phyloP scores from a whole-genome alignment of 495 filamentous ascomycete genomes.

The Rostrohypoxylon terebratum region DNA sequence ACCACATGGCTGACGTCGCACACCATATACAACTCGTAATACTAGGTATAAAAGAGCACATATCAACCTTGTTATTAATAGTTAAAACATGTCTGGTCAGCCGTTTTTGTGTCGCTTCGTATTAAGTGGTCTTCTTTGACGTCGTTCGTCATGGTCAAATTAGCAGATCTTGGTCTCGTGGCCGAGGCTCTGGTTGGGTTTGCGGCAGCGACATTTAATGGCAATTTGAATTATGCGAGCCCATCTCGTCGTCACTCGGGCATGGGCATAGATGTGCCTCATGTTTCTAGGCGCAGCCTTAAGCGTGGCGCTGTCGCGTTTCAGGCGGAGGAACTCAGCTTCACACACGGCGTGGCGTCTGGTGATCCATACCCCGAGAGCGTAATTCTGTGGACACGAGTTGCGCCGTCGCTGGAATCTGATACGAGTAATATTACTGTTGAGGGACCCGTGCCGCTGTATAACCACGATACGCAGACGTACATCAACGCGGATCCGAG shows the following conservation, averaged over 20 bases:
- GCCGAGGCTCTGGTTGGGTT: conserved; percentile 11
- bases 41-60: conserved; percentile 30
- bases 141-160: conserved; percentile 23
- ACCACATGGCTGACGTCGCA: conserved; percentile 25
- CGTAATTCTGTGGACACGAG: conserved; percentile 76
- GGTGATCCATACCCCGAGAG: conserved; percentile 74
- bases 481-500: conserved; percentile 63
- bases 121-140: conserved; percentile 1
- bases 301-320: conserved; percentile 69
- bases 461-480: conserved; percentile 65
- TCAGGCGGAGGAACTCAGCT: conserved; percentile 62
- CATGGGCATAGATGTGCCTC: conserved; percentile 66
- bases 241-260: conserved; percentile 68
- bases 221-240: conserved; percentile 70
- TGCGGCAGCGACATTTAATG: conserved; percentile 44
- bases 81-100: background rate
- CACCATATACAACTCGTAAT: conserved; percentile 10
- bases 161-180: conserved; percentile 23
- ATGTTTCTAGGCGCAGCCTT: conserved; percentile 53
- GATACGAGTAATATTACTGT: conserved; percentile 68
- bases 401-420: conserved; percentile 66
- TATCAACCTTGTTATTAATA: conserved; percentile 9
- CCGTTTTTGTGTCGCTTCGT: background rate
- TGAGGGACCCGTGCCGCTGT: conserved; percentile 64
- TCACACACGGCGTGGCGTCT: conserved; percentile 77